Evolutionary conservation across 495 filamentous ascomycete genomes (phyloP).

Genomic region (Penicillium flavigenum): DNA sequence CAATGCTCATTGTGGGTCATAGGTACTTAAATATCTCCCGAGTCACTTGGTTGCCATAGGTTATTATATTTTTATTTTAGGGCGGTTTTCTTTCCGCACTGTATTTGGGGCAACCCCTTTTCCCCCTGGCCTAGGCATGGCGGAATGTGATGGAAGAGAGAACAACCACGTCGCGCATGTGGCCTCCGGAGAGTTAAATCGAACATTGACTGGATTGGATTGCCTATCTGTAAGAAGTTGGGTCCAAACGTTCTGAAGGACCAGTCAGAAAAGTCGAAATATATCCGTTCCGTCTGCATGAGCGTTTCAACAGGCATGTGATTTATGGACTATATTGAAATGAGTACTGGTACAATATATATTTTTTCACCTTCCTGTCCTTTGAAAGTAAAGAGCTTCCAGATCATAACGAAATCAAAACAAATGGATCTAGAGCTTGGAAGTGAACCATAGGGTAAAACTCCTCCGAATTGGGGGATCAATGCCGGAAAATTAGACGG

Average conservation of each 20-base stretch:
- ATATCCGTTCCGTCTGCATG: constrained; percentile 9
- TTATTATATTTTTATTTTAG: not conserved
- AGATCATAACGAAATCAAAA: not conserved
- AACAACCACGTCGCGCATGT: constrained; percentile 30
- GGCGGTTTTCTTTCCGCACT: constrained; percentile 7
- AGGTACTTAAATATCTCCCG: not conserved
- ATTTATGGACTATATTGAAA: constrained; percentile 1
- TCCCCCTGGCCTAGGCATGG: constrained; percentile 17
- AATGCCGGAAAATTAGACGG: not conserved
- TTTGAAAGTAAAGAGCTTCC: not conserved
- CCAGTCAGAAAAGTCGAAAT: constrained; percentile 8
- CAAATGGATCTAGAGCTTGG: not conserved
- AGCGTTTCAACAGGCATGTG: constrained; percentile 5
- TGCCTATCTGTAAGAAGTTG: not conserved
- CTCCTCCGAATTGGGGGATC: not conserved
- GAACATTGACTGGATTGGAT: not conserved
- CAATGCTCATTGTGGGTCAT: not conserved
- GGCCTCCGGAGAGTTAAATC: constrained; percentile 17
- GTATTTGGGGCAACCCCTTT: constrained; percentile 16
- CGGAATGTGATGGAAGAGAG: constrained; percentile 18
- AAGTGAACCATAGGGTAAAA: not conserved
- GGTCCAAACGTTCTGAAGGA: not conserved
- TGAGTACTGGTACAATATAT: not conserved
- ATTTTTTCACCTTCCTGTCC: not conserved
- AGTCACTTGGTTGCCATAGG: constrained; percentile 1